phyloP scores from a whole-genome alignment of 352 stramenopile species.

The Phytophthora aleatoria region DNA sequence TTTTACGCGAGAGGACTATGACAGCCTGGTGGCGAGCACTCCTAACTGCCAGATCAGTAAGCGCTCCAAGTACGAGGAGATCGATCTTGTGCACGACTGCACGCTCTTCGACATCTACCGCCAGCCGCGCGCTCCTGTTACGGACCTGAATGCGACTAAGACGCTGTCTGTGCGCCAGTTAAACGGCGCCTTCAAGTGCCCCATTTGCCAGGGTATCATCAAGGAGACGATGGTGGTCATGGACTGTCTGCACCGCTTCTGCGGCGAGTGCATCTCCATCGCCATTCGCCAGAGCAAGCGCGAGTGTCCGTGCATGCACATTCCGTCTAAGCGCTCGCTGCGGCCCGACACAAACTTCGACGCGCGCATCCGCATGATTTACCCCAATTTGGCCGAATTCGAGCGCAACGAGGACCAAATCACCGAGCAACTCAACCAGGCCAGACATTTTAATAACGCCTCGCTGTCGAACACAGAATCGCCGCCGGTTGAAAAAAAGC shows the following conservation, averaged over 20 bases:
- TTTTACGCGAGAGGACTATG: slow-evolving; percentile 77
- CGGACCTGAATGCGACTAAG: slow-evolving; percentile 57
- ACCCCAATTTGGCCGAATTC: slow-evolving; percentile 84
- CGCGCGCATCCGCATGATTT: slow-evolving; percentile 82
- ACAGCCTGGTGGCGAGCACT: slow-evolving; percentile 49
- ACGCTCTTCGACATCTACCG: slow-evolving; percentile 92
- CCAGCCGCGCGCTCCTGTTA: slow-evolving; percentile 68
- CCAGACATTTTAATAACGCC: slow-evolving; percentile 84
- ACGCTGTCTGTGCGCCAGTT: slow-evolving; percentile 71
- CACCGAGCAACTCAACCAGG: slow-evolving; percentile 79
- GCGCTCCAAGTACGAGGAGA: slow-evolving; percentile 86
- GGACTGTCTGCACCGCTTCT: slow-evolving; percentile 93
- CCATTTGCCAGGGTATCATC: slow-evolving; percentile 88
- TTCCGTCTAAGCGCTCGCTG: slow-evolving; percentile 86
- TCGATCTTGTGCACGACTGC: slow-evolving; percentile 85
- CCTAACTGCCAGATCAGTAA: slow-evolving; percentile 54
- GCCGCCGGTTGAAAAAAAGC: slow-evolving; percentile 39
- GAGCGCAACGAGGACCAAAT: slow-evolving; percentile 81
- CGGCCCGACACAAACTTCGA: slow-evolving; percentile 88
- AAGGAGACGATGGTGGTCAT: slow-evolving; percentile 87
- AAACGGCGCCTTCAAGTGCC: slow-evolving; percentile 86
- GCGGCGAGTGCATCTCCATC: slow-evolving; percentile 88
- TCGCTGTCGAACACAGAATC: slow-evolving; percentile 34
- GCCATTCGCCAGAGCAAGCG: slow-evolving; percentile 87
- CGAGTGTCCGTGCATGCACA: slow-evolving; percentile 91